A percentile compares a stretch with the other conserved stretches of the same genome.
These are phyloP conservation scores for Lentinus polychrous DNA, from an alignment of 1,284 basidiomycete genomes.

Conservation along the genomic window DNA sequence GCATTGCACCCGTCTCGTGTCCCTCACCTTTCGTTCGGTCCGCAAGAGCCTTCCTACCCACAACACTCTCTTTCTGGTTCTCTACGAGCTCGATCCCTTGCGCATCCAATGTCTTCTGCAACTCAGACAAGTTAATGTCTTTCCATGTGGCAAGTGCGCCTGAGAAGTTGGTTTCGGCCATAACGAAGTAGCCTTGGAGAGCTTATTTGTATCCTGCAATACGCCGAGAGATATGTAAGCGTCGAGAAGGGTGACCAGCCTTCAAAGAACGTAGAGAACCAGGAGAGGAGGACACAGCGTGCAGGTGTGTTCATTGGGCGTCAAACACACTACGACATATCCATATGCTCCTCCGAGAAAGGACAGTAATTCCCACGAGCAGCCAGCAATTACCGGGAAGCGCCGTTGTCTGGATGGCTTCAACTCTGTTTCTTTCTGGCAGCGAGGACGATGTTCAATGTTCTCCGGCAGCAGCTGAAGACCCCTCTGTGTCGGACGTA, in stretches of 20 bases:
- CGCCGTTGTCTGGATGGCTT: conserved; percentile 9
- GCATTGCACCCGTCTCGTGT: background rate
- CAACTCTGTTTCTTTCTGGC: conserved; percentile 4
- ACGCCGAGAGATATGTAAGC: background rate
- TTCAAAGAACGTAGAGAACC: background rate
- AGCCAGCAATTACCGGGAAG: conserved; percentile 1
- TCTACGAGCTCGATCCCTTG: conserved; percentile 95
- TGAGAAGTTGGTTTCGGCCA: conserved; percentile 70
- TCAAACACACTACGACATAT: no score
- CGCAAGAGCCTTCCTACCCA: conserved; percentile 88
- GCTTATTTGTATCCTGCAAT: background rate
- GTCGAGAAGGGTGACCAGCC: background rate
- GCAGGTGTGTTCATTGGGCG: no score
- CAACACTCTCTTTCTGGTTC: conserved; percentile 92
- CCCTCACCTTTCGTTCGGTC: conserved; percentile 85
- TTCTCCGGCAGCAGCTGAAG: conserved; percentile 8
- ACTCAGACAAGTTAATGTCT: conserved; percentile 81
- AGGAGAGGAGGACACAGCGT: background rate
- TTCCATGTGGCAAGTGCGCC: conserved; percentile 84
- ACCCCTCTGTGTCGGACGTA: conserved; percentile 7
- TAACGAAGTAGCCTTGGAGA: background rate
- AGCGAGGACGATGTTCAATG: conserved; percentile 10
- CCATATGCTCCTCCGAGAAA: no score
- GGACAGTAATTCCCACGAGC: conserved; percentile 16
- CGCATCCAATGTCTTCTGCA: conserved; percentile 87